Percentiles rank a stretch among this genome's conserved stretches.
Evolutionary conservation across 345 rosid genomes (phyloP).

Genomic region (Linum tenue): DNA sequence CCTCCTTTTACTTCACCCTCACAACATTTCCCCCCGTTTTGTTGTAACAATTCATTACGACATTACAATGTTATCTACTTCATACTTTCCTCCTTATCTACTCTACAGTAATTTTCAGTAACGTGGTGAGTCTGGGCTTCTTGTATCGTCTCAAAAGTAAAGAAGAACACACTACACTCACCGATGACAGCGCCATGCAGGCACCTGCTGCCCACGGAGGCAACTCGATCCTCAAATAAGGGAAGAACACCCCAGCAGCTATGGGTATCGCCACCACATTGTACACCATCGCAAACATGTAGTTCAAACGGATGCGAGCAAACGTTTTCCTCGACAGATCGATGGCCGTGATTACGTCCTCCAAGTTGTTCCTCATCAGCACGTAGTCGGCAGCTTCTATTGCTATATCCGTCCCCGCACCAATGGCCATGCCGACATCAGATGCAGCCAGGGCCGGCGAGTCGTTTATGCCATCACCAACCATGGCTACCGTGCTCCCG

Average conservation of each 20-base stretch:
- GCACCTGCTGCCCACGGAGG: neutral
- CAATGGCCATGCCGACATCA: slow-evolving; percentile 6
- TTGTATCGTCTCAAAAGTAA: neutral
- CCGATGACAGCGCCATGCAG: slow-evolving; percentile 1
- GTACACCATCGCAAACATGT: neutral
- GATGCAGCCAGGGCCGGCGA: slow-evolving; percentile 6
- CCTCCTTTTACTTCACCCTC: no score
- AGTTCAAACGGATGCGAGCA: neutral
- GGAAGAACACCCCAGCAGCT: slow-evolving; percentile 7
- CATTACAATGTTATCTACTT: no score
- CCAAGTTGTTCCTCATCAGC: neutral
- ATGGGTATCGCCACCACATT: slow-evolving; percentile 1
- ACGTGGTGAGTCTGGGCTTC: no score
- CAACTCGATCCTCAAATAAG: neutral
- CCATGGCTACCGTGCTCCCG: slow-evolving; percentile 5
- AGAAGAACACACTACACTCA: slow-evolving; percentile 3
- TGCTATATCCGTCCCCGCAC: slow-evolving; percentile 9
- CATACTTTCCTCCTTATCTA: neutral
- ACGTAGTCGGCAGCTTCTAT: neutral
- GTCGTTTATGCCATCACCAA: slow-evolving; percentile 13
- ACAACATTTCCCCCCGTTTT: no score
- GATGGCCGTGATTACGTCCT: neutral
- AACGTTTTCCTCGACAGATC: slow-evolving; percentile 2
- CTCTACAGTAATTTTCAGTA: no score
- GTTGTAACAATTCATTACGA: no score